These are phyloP conservation scores for Coniosporium apollinis DNA, from an alignment of 495 filamentous ascomycete species.

Conservation along the genomic window DNA sequence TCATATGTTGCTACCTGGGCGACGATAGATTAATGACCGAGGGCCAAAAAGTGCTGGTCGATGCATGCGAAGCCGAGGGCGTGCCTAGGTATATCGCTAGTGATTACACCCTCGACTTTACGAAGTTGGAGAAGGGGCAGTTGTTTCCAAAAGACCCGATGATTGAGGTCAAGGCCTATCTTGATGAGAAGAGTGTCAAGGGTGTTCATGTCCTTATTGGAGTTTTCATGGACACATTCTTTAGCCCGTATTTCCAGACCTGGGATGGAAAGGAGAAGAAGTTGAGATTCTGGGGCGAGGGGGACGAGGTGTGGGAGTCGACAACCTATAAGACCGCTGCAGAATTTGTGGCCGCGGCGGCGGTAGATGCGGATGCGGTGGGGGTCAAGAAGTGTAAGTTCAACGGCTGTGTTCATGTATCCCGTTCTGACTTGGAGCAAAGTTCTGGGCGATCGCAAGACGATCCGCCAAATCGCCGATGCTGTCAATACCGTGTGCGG, in stretches of 20 bases:
- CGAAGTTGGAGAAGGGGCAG: slow-evolving; percentile 23
- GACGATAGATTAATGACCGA: slow-evolving; percentile 27
- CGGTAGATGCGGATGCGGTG: slow-evolving; percentile 16
- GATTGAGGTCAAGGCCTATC: slow-evolving; percentile 27
- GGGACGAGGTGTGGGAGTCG: slow-evolving; percentile 21
- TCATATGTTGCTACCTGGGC: slow-evolving; percentile 17
- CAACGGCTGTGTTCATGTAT: background rate
- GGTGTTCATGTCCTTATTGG: slow-evolving; percentile 1
- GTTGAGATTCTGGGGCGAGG: slow-evolving; percentile 22
- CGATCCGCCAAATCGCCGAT: slow-evolving; percentile 16
- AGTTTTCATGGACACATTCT: slow-evolving; percentile 2
- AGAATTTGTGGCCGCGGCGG: slow-evolving; percentile 22
- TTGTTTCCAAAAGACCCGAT: slow-evolving; percentile 28
- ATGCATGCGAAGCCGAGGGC: slow-evolving; percentile 24
- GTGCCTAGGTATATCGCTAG: slow-evolving; percentile 29
- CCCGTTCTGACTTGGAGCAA: background rate
- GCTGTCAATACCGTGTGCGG: slow-evolving; percentile 18
- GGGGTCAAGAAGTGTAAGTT: slow-evolving; percentile 20
- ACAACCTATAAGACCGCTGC: slow-evolving; percentile 23
- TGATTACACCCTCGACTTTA: slow-evolving; percentile 29
- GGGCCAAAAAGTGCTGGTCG: slow-evolving; percentile 28
- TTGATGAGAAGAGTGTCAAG: slow-evolving; percentile 24
- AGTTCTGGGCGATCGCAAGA: slow-evolving; percentile 21
- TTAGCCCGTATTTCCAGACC: slow-evolving; percentile 1
- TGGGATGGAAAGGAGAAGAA: slow-evolving; percentile 11